A percentile compares a stretch with the other conserved stretches of the same genome.
Evolutionary conservation across 2,329 filamentous ascomycete species (phyloP).

Genomic region (Teratosphaeria pseudoeucalypti): DNA sequence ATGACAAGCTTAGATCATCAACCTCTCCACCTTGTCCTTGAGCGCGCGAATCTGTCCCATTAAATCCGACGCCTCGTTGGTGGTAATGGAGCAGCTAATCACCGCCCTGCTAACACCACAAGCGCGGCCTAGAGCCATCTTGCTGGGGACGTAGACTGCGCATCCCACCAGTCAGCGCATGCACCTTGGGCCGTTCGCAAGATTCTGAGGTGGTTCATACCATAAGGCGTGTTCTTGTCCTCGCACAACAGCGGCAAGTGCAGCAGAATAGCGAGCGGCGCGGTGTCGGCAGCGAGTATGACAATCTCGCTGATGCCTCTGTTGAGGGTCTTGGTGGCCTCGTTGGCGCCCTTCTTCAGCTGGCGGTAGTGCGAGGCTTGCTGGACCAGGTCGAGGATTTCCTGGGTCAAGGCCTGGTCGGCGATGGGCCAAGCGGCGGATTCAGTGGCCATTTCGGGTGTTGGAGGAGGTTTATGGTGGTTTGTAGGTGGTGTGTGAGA

Average conservation of each 20-base stretch:
- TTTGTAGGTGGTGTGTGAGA: slow-evolving; percentile 4
- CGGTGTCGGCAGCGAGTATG: slow-evolving; percentile 79
- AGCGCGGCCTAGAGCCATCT: slow-evolving; percentile 78
- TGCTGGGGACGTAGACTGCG: slow-evolving; percentile 41
- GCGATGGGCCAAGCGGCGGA: slow-evolving; percentile 29
- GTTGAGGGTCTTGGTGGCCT: slow-evolving; percentile 75
- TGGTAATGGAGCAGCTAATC: slow-evolving; percentile 79
- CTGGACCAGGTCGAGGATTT: slow-evolving; percentile 50
- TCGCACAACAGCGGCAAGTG: slow-evolving; percentile 84
- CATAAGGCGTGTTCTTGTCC: slow-evolving; percentile 58
- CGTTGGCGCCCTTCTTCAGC: slow-evolving; percentile 83
- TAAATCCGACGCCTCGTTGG: slow-evolving; percentile 81
- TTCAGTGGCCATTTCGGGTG: slow-evolving; percentile 38
- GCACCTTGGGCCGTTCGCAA: no score
- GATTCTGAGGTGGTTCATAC: slow-evolving; percentile 17
- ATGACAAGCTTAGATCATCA: slow-evolving; percentile 61
- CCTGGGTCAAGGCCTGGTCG: slow-evolving; percentile 39
- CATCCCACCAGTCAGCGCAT: slow-evolving; percentile 4
- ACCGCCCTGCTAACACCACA: slow-evolving; percentile 83
- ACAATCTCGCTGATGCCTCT: slow-evolving; percentile 84
- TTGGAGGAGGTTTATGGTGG: slow-evolving; percentile 8
- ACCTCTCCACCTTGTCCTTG: slow-evolving; percentile 90
- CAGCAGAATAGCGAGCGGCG: slow-evolving; percentile 75
- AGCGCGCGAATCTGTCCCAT: slow-evolving; percentile 76
- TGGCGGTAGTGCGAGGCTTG: slow-evolving; percentile 51